Evolutionary conservation across 352 stramenopile genomes (phyloP).

Genomic region (Phytopythium delawarense): DNA sequence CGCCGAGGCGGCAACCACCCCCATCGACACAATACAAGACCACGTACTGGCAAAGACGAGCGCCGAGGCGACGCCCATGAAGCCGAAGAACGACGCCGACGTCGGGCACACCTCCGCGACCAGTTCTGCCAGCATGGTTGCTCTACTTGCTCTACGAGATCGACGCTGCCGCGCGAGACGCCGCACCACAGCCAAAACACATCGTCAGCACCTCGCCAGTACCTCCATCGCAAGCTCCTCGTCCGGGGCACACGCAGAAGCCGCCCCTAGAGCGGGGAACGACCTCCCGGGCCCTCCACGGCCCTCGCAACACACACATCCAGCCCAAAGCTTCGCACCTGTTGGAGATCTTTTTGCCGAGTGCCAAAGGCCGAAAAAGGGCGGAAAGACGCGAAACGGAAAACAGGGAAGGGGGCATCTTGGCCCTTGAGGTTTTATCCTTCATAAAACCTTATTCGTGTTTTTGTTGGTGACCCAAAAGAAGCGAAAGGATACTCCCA

Average conservation of each 20-base stretch:
- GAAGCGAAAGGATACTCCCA: too few species aligned
- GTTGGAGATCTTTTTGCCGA: conserved; percentile 13
- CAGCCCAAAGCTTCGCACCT: conserved; percentile 3
- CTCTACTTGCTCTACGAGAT: background rate
- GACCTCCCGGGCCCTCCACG: background rate
- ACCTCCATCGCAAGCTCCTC: background rate
- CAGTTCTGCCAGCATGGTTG: conserved; percentile 36
- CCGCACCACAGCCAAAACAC: conserved; percentile 32
- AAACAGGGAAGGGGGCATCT: conserved; percentile 1
- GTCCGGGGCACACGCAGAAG: background rate
- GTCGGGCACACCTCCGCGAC: conserved; percentile 96
- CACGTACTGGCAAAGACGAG: conserved; percentile 92
- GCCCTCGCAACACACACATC: background rate
- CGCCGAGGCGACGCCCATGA: conserved; percentile 97
- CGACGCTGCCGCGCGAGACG: conserved; percentile 69
- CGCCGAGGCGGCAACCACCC: too few species aligned
- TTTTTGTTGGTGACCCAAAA: too few species aligned
- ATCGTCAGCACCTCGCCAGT: background rate
- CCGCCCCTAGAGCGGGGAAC: background rate
- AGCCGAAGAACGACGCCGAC: conserved; percentile 99
- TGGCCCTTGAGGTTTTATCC: background rate
- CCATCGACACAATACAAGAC: background rate
- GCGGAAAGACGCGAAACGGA: conserved; percentile 1
- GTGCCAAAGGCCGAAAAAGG: background rate
- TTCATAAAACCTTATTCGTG: too few species aligned